Evolutionary conservation across 306 rosid genomes (phyloP), one percentile per base, ranked within the genome.

Genomic region (Prinsepia uniflora): DNA sequence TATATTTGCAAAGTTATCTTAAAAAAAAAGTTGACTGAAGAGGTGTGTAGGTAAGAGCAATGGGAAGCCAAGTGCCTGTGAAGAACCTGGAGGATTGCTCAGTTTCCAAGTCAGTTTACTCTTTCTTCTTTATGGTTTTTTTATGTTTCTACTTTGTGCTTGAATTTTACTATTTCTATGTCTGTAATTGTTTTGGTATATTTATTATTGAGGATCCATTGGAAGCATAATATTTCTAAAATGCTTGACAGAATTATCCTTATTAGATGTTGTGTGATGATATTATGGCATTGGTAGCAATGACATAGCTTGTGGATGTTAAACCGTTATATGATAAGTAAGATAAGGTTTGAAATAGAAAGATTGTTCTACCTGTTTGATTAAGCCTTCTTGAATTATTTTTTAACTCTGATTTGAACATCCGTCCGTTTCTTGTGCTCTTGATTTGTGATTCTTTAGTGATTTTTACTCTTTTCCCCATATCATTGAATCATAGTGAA

Each of bases 71-170:
- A 79, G 98, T 88, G 72, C 74, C 70, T 44, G 95, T 87, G 17
- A 92, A 93, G 84, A 89, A 93, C 58, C 84, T 90, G 57, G 96
- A 87, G 74, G 97, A 93, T 17, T 90, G 98, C 77, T 88, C 98
- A 2, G 97, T 93, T 67, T 79, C 97, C 80, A 90, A 93, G 97
- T 90, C 18, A 78, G 90, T 81, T 20, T 17, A 6, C 0, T 14
- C 47, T 11, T 67, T 63, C 44, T 65, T 55, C 48, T 39, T 39
- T 47, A 10, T 7, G 18, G 44, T 48, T 0, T 55, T 24, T 58
- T 19, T 17, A 7, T 19, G 8, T 6, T 58, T 72, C 54, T 24
- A 6, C 66, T 64, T 66, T 67, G 53, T 68, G 17, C 47, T 8
- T 64, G 36, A 34, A 40, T 72, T 42, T 7, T 60, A 24, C 39